Evolutionary conservation across 805 yeast genomes (phyloP).

Genomic region (Spathaspora girioi): DNA sequence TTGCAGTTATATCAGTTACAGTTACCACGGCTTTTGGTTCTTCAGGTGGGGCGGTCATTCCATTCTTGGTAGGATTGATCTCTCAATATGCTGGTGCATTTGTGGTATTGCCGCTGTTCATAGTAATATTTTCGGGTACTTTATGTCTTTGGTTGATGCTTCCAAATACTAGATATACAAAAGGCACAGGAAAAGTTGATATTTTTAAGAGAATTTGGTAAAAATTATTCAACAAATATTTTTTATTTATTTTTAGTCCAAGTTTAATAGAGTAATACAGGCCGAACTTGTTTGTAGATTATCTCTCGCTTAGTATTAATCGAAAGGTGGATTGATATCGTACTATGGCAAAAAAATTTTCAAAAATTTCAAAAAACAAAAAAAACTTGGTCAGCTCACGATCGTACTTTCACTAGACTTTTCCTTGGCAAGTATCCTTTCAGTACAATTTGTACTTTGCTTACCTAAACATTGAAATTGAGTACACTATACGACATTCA

Average conservation of each 20-base stretch:
- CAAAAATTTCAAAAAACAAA: too few species aligned
- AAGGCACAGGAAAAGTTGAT: not conserved
- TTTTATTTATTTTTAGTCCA: not conserved
- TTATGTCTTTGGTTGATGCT: constrained; percentile 36
- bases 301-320: too few species aligned
- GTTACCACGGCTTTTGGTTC: constrained; percentile 55
- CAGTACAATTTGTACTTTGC: too few species aligned
- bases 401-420: too few species aligned
- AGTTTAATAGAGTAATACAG: not conserved
- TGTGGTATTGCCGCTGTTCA: constrained; percentile 47
- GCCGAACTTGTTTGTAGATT: too few species aligned
- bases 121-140: constrained; percentile 34
- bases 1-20: constrained; percentile 48
- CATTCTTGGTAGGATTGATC: constrained; percentile 49
- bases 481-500: too few species aligned
- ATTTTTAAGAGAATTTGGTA: constrained; percentile 3
- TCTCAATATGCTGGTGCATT: constrained; percentile 44
- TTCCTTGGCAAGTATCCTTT: too few species aligned
- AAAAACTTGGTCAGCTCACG: too few species aligned
- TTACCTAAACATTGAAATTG: too few species aligned
- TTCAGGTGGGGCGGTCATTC: constrained; percentile 55
- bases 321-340: too few species aligned
- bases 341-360: too few species aligned
- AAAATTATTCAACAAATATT: too few species aligned
- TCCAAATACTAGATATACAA: constrained; percentile 23